Conservation (phyloP, 2,329 filamentous ascomycete genomes). For the Capronia epimyces region DNA sequence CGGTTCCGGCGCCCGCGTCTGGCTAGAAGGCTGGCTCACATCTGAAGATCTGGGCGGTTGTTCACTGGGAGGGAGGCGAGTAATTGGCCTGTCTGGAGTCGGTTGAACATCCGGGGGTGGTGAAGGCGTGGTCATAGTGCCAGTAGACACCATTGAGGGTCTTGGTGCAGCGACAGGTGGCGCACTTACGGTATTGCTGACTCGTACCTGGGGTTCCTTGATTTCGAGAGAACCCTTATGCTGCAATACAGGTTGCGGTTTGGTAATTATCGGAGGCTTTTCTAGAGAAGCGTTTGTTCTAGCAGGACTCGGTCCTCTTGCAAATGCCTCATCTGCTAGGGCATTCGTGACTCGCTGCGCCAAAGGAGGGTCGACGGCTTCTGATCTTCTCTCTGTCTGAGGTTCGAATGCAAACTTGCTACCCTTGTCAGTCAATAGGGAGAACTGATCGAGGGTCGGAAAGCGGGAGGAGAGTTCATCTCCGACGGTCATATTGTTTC, state of each 20-base stretch:
- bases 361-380: constrained; percentile 49
- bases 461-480: constrained; percentile 84
- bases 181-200: background rate
- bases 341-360: constrained; percentile 66
- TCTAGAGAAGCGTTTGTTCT: constrained; percentile 30
- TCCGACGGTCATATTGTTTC: constrained; percentile 49
- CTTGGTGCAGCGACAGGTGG: constrained; percentile 41
- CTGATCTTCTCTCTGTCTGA: constrained; percentile 44
- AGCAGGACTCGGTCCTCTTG: constrained; percentile 39
- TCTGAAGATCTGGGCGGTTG: constrained; percentile 41
- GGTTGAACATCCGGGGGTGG: constrained; percentile 36
- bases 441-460: constrained; percentile 88
- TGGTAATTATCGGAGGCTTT: constrained; percentile 30
- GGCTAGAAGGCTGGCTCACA: constrained; percentile 25
- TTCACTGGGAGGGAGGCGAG: constrained; percentile 46
- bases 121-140: constrained; percentile 68
- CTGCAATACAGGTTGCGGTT: constrained; percentile 23
- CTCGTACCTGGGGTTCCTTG: constrained; percentile 12
- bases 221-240: constrained; percentile 23
- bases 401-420: constrained; percentile 77
- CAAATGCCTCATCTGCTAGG: constrained; percentile 80
- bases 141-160: constrained; percentile 59
- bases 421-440: constrained; percentile 77
- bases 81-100: constrained; percentile 42
- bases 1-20: constrained; percentile 19